Base-by-base conservation (phyloP, 352 stramenopile species). In the Phytopythium montanum region DNA sequence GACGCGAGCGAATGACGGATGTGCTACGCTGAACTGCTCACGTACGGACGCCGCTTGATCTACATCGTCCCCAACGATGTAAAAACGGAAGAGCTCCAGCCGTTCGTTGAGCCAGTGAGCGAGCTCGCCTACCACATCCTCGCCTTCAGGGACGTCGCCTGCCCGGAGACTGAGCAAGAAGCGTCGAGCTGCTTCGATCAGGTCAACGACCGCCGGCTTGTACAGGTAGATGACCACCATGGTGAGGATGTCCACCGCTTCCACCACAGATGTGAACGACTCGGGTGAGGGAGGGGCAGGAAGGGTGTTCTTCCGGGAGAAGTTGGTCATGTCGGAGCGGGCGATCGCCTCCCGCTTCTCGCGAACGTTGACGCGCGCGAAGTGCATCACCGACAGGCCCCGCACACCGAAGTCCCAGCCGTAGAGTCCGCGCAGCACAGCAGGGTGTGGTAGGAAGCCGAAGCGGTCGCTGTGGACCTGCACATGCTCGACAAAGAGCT, bases 401-500 rank as follows among this genome's bases (percentile, higher is more conserved):
- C 59, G 38, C 10, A 55, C 49, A 14, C 59, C 59, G 28, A 59
- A 55, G 19, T 54, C 50, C 59, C 50, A 59, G 5, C 49, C 50
- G 21, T 33, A 64, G 31, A 59, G 28, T 38, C 38, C 59, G 16
- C 38, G 54, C 3, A 64, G 42, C 9, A 64, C 50, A 28, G 59
- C 59, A 0, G 51, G 41, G 29, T 51, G 50, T 29, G 59, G 41
- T 2, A 60, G 25, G n/a, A 64, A 59, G 2, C 34, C 36, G n/a
- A 59, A 51, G 2, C 44, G 41, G 16, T 64, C 59, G 19, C 38
- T 48, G 33, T 64, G 50, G 13, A 31, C 36, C 59, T 59, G 50
- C 31, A 64, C 6, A 39, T 59, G 51, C 36, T 64, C 59, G 45
- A 59, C 33, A 59, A 55, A 59, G 19, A 59, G 10, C 26, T 64